Percentiles rank a stretch among this genome's conserved stretches.
phyloP scores from a whole-genome alignment of 208 protist genomes.

The Kentomonas sorsogonicus region DNA sequence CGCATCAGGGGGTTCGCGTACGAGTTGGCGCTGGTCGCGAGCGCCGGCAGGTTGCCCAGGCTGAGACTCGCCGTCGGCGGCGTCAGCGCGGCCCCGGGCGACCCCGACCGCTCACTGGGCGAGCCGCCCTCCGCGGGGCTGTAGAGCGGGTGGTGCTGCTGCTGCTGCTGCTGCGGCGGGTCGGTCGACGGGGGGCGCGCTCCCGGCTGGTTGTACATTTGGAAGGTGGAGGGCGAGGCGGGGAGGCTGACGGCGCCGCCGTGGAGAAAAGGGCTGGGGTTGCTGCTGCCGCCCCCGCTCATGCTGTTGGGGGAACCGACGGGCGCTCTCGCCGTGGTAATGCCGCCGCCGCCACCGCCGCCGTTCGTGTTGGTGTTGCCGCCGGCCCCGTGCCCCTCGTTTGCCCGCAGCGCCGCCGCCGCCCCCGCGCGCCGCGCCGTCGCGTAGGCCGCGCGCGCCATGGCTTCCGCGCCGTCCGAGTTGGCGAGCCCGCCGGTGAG shows the following conservation, averaged over 20 bases:
- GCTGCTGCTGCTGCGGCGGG: too few species aligned
- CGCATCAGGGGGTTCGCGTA: neutral
- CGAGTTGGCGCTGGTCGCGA: neutral
- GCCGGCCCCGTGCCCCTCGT: neutral
- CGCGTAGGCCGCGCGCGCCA: neutral
- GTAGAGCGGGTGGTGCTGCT: too few species aligned
- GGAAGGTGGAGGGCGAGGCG: too few species aligned
- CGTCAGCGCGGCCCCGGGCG: neutral
- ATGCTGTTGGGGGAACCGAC: too few species aligned
- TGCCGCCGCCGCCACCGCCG: neutral
- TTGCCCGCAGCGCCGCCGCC: neutral
- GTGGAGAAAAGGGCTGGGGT: too few species aligned
- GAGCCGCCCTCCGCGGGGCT: too few species aligned
- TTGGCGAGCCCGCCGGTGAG: conserved; percentile 26
- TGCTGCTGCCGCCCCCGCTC: too few species aligned
- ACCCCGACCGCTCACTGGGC: neutral
- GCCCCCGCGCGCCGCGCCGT: neutral
- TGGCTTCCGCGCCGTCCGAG: neutral
- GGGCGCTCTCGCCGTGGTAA: too few species aligned
- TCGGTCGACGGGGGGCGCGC: too few species aligned
- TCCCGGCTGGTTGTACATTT: too few species aligned
- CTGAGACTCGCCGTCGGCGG: neutral
- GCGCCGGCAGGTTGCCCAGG: neutral
- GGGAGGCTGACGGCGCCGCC: too few species aligned
- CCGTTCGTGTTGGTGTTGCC: neutral